Evolutionary conservation across 192 early-diverging fungal genomes (phyloP), one percentile per base, ranked within the genome.

Genomic region (Rhizophagus prolifer): DNA sequence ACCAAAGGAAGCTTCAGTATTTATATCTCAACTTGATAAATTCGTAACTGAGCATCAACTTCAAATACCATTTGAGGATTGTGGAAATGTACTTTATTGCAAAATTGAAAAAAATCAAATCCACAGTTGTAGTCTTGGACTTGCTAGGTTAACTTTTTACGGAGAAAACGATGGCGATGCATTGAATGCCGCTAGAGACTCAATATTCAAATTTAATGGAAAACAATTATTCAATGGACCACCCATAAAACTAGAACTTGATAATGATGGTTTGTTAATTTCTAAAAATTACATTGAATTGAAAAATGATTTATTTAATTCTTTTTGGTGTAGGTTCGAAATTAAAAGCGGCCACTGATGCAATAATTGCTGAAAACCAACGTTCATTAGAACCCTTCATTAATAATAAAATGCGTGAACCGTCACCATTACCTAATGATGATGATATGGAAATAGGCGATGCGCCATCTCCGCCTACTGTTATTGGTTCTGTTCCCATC

Each of bases 161-260:
- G 80, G 70, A 65, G 70, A 79, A 31, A 79, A 76, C 36, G 85
- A 78, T 9, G 79, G 84, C 50, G 72, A 72, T 19, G 81, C 85
- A 25, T 41, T 67, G 65, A 34, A 41, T 67, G 14, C 65, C 2
- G 86, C 81, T 19, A 80, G 83, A 54, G 79, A 79, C 19, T 86
- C 88, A 12, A 86, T 86, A 9, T 84, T 86, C 16, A 85, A 83
- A 5, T 79, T 84, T 25, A 87, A 87, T 72, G 84, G 85, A 6
- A 77, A 84, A 28, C 69, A 86, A 50, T 82, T 87, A 66, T 85
- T 75, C 16, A 46, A 60, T 36, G 54, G 54, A 36, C 31, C 59
- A 21, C 34, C 65, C 31, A 78, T 85, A 26, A 85, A 81, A 60
- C 72, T 85, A 9, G 77, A 83, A 69, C 79, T 83, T 58, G 84